Base-by-base conservation (phyloP, 305 asterid species). In the Nicotiana rustica region DNA sequence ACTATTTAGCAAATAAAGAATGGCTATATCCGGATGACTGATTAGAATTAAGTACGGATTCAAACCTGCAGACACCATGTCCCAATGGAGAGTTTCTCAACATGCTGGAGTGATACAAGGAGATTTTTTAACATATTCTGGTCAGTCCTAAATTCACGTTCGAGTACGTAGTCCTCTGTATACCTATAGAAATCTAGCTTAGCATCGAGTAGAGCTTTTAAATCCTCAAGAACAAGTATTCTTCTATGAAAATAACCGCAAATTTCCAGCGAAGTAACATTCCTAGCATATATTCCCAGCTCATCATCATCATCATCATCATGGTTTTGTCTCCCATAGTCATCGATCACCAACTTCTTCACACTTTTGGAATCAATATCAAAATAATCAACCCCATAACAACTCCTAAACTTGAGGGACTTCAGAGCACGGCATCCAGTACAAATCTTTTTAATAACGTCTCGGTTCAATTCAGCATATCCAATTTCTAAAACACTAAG, bases 21-120 rank as follows among this genome's bases (percentile, higher is more conserved):
- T 12, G 2, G 10, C 25, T 41, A 70, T 9, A 38, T 44, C 29
- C 44, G 10, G 5, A 44, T 41, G 59, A 70, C 35, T 19, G 44
- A 38, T 38, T 38, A 38, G 18, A 15, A 70, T 41, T 57, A 70
- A 70, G 59, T 44, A 70, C 18, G 78, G 59, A 70, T 10, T 70
- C 60, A 41, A 70, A 70, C 78, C 60, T 70, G 78, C 60, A 70
- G 60, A 44, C 78, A 70, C 78, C 78, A 70, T 70, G 78, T 10
- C 36, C 78, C 78, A 19, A 70, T 19, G 3, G 78, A 70, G 18
- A 44, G 78, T 70, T 70, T 70, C 36, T 70, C 78, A 19, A 70
- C 78, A 19, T 19, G 36, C 78, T 25, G 3, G 60, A 70, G 78
- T 70, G 56, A 70, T 19, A 5, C 60, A 19, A 70, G 78, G 78